Evolutionary conservation across 2,329 filamentous ascomycete species (phyloP), one percentile per base, ranked within the genome.

Genomic region (Mycocentrospora acerina): DNA sequence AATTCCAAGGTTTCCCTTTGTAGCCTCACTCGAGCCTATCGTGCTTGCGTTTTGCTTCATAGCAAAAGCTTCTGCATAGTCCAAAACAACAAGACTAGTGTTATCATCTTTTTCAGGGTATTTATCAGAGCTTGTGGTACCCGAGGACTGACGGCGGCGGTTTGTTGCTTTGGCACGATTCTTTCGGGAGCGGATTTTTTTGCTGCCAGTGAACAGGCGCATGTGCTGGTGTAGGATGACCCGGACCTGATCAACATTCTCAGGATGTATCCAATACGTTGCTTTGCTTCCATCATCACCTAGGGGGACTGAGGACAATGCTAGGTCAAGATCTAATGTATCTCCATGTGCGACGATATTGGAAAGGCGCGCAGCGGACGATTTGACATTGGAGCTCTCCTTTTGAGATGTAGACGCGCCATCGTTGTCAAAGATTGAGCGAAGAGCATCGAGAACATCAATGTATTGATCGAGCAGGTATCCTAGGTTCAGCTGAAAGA

Each of bases 401-500:
- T 17, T 32, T 11, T 49, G 31, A 26, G 42, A 11, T 7, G 44
- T 28, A n/a, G 46, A 30, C 27, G 46, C 36, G 19, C 51, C 51
- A 13, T 62, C 52, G 30, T 46, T 55, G 28, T 72, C 68, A 47
- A 74, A 75, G 7, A 72, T 59, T 8, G 66, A 63, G 38, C 74
- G 64, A 22, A 76, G 65, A 27, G 64, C 64, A 36, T 70, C 67
- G 29, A 77, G 62, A 24, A 72, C 68, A 29, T 70, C 63, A 28
- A 73, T 71, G 53, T 74, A 78, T 46, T 73, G 68, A 44, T 73
- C 68, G 27, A 78, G 61, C 12, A 76, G 56, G 26, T 72, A 68
- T 25, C 70, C 71, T 44, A 88, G 80, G 60, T 89, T 81, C 48
- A 81, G 75, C 34, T 77, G 77, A 7, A 83, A 85, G 59, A 91